A percentile compares a stretch with the other conserved stretches of the same genome.
These are phyloP conservation scores for Trichopus zeylanicus DNA, from an alignment of 116 monocot species.

Conservation along the genomic window DNA sequence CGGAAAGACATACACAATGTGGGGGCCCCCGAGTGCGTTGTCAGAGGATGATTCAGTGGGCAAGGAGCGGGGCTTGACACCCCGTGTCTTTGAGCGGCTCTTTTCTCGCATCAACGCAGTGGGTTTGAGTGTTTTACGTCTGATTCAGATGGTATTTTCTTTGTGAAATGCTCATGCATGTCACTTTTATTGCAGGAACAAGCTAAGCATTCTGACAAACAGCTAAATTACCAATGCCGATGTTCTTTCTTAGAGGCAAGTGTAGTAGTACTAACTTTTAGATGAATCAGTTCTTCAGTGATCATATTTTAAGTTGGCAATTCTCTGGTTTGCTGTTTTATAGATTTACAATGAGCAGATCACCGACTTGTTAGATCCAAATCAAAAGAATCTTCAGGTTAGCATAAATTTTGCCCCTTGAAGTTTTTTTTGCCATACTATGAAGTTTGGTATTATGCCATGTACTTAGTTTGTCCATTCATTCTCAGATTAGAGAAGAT, in stretches of 20 bases:
- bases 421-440: too few relatives aligned
- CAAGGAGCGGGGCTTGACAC: constrained; percentile 66
- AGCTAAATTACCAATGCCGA: constrained; percentile 61
- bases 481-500: constrained; percentile 86
- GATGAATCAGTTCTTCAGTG: too few relatives aligned
- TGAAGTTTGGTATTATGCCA: neutral
- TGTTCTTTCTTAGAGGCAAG: constrained; percentile 86
- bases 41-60: constrained; percentile 33
- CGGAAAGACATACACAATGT: constrained; percentile 98
- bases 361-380: constrained; percentile 75
- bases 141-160: neutral
- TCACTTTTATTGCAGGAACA: constrained; percentile 46
- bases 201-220: constrained; percentile 57
- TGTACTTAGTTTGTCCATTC: neutral
- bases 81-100: constrained; percentile 83
- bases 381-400: constrained; percentile 78
- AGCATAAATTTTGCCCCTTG: neutral
- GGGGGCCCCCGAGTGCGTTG: constrained; percentile 70
- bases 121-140: neutral
- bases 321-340: constrained; percentile 2
- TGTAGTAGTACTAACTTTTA: neutral
- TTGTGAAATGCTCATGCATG: neutral
- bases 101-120: constrained; percentile 78
- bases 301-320: neutral
- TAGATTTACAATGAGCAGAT: constrained; percentile 99